A percentile compares a stretch with the other conserved stretches of the same genome.
These are phyloP conservation scores for Hypoxylon fuscum DNA, from an alignment of 495 filamentous ascomycete species.

Conservation along the genomic window DNA sequence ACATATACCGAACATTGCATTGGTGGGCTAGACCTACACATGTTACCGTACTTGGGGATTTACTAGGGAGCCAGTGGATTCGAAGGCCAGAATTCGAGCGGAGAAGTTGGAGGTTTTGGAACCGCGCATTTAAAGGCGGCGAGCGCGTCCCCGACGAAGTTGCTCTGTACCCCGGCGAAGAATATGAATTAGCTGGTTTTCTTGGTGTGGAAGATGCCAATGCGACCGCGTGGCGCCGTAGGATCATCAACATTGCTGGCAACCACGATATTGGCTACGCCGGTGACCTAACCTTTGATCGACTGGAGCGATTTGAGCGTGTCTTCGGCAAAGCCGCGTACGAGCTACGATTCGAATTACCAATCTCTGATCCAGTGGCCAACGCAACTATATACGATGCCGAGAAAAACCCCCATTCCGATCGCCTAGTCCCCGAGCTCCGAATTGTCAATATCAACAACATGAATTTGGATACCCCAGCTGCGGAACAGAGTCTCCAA, in stretches of 20 bases:
- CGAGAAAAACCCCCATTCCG: slow-evolving; percentile 44
- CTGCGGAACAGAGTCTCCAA: slow-evolving; percentile 69
- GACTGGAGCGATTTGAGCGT: slow-evolving; percentile 80
- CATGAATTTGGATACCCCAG: slow-evolving; percentile 90
- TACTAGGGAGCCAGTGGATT: slow-evolving; percentile 97
- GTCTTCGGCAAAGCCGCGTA: slow-evolving; percentile 89
- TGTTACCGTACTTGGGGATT: slow-evolving; percentile 86
- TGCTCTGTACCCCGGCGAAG: slow-evolving; percentile 55
- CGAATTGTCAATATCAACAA: slow-evolving; percentile 88
- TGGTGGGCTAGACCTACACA: slow-evolving; percentile 88
- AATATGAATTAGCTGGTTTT: slow-evolving; percentile 62
- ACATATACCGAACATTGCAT: slow-evolving; percentile 85
- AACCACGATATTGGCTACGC: slow-evolving; percentile 98
- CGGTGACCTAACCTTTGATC: slow-evolving; percentile 78
- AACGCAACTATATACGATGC: slow-evolving; percentile 48
- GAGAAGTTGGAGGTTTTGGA: slow-evolving; percentile 81
- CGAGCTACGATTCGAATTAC: slow-evolving; percentile 77
- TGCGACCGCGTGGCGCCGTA: slow-evolving; percentile 70
- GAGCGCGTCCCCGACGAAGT: slow-evolving; percentile 72
- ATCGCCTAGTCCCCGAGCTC: slow-evolving; percentile 66
- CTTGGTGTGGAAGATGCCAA: slow-evolving; percentile 51
- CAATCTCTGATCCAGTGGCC: slow-evolving; percentile 44
- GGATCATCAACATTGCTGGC: slow-evolving; percentile 87
- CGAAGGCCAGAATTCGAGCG: slow-evolving; percentile 80
- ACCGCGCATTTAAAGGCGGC: slow-evolving; percentile 76